These are phyloP conservation scores for Combretum micranthum DNA, from an alignment of 345 rosid genomes.

Conservation along the genomic window DNA sequence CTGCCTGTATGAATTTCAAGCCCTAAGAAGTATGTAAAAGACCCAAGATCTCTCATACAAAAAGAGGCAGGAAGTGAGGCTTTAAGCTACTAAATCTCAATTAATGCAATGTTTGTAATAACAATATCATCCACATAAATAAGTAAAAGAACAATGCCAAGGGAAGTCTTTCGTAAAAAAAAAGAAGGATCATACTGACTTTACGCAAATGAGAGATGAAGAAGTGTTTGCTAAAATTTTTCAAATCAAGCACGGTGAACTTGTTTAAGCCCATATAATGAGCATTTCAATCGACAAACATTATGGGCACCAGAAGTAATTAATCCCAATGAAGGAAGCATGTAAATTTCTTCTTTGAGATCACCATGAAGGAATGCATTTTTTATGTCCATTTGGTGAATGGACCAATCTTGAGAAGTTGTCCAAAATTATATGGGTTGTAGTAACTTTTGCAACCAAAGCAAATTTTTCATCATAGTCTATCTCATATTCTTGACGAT, in stretches of 20 bases:
- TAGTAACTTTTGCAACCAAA: background rate
- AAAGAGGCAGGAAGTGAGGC: background rate
- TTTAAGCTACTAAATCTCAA: background rate
- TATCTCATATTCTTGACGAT: background rate
- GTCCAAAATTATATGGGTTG: background rate
- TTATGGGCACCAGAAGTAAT: background rate
- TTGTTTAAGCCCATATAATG: background rate
- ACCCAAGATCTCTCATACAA: background rate
- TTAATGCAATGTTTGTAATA: background rate
- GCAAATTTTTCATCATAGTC: background rate
- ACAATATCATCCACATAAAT: background rate
- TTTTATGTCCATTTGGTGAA: background rate
- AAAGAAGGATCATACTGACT: background rate
- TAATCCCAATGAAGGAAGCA: background rate
- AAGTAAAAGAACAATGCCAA: background rate
- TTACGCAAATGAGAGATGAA: too few relatives aligned
- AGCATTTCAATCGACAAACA: background rate
- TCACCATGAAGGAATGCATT: constrained; percentile 1
- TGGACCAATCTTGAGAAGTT: constrained; percentile 1
- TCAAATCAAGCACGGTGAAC: too few relatives aligned
- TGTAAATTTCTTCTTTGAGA: background rate
- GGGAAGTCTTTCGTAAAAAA: background rate
- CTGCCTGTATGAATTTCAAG: too few relatives aligned
- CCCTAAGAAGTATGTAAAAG: too few relatives aligned
- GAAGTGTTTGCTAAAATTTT: too few relatives aligned